Conservation (phyloP, 164 flowering plant genomes). For the Aristolochia fimbriata region DNA sequence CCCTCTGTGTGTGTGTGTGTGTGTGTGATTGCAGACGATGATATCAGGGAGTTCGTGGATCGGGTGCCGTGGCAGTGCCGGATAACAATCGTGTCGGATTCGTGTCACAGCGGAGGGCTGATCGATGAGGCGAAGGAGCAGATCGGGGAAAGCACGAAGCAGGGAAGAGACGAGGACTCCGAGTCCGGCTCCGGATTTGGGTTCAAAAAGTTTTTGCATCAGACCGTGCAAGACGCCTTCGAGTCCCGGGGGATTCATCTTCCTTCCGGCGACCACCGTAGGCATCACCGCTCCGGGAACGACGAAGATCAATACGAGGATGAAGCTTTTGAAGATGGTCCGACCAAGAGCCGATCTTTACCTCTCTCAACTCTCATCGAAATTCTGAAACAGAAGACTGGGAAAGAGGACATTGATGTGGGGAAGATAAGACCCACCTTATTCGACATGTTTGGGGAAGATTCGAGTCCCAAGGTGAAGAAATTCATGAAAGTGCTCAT, state of each 20-base stretch:
- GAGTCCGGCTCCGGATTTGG: conserved; percentile 41
- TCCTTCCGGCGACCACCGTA: conserved; percentile 24
- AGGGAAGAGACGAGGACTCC: conserved; percentile 5
- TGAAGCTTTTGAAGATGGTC: conserved; percentile 12
- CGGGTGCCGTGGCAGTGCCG: conserved; percentile 53
- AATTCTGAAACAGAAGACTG: conserved; percentile 85
- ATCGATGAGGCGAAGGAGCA: conserved; percentile 80
- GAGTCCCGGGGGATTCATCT: conserved; percentile 74
- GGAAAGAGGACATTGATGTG: conserved; percentile 88
- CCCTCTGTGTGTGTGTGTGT: not conserved
- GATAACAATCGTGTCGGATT: conserved; percentile 79
- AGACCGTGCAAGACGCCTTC: conserved; percentile 39
- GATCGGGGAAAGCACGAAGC: conserved; percentile 76
- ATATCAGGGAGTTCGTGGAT: conserved; percentile 77
- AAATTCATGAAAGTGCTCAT: conserved; percentile 82
- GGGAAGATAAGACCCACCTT: conserved; percentile 78
- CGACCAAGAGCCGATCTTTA: conserved; percentile 52
- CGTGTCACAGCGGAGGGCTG: conserved; percentile 95
- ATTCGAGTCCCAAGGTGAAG: conserved; percentile 92
- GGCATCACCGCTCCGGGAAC: conserved; percentile 4
- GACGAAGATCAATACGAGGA: conserved; percentile 22
- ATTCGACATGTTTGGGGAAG: conserved; percentile 79
- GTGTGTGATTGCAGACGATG: conserved; percentile 59
- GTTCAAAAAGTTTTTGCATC: conserved; percentile 48
- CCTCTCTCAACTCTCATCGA: conserved; percentile 83